phyloP scores from a whole-genome alignment of 768 basidiomycete species.

The Cyclocybe cylindracea region DNA sequence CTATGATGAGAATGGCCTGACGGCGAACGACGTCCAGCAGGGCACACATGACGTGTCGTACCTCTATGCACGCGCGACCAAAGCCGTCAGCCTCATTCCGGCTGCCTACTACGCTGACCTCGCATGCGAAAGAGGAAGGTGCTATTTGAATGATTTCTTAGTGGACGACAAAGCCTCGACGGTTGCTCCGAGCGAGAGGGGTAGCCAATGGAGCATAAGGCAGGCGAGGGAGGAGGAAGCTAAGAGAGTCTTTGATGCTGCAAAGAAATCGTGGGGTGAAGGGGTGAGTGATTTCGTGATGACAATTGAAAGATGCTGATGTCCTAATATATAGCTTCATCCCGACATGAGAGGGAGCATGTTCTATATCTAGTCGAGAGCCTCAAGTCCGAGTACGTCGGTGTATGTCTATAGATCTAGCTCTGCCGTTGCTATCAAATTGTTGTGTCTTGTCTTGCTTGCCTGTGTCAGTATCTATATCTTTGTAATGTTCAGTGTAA shows the following conservation, averaged over 20 bases:
- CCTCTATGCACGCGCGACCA: slow-evolving; percentile 80
- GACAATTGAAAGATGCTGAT: slow-evolving; percentile 1
- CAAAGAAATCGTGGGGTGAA: slow-evolving; percentile 50
- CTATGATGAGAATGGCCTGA: slow-evolving; percentile 74
- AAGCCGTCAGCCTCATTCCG: slow-evolving; percentile 79
- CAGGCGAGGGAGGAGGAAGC: slow-evolving; percentile 38
- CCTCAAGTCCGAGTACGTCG: neutral
- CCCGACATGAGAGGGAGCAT: slow-evolving; percentile 59
- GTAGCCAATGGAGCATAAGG: slow-evolving; percentile 8
- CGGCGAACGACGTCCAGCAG: slow-evolving; percentile 72
- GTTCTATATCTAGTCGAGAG: slow-evolving; percentile 63
- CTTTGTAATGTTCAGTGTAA: no score
- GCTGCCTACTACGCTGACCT: slow-evolving; percentile 83
- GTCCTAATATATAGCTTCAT: slow-evolving; percentile 42
- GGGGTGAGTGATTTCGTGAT: slow-evolving; percentile 39
- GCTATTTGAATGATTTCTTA: slow-evolving; percentile 74
- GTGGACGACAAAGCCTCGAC: slow-evolving; percentile 48
- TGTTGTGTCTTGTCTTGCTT: no score
- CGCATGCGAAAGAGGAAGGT: slow-evolving; percentile 79
- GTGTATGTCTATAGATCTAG: neutral
- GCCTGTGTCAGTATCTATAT: no score
- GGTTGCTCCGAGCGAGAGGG: slow-evolving; percentile 27
- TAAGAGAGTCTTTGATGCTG: slow-evolving; percentile 43
- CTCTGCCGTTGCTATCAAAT: neutral
- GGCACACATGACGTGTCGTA: slow-evolving; percentile 72